Evolutionary conservation across 225 moss, liverwort and hornwort genomes (phyloP).

Genomic region (Asterella californica): DNA sequence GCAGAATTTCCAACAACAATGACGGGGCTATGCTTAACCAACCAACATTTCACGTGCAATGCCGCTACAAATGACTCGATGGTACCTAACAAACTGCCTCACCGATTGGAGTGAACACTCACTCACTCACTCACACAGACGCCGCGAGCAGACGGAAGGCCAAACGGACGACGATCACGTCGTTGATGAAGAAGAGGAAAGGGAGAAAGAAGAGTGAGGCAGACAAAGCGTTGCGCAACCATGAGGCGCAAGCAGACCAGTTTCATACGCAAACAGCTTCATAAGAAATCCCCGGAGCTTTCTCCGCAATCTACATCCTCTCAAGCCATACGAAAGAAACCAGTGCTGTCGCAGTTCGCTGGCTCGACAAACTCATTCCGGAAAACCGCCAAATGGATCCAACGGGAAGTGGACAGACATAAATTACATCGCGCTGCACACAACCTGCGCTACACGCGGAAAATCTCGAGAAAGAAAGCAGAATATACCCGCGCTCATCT

Average conservation of each 20-base stretch:
- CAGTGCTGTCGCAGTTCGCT: background rate
- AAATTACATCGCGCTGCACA: background rate
- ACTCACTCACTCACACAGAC: background rate
- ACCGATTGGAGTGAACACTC: background rate
- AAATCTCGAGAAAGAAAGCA: background rate
- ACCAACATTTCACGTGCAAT: background rate
- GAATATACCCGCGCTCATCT: background rate
- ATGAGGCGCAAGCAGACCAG: background rate
- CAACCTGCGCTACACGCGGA: background rate
- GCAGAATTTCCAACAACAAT: background rate
- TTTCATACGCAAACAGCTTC: background rate
- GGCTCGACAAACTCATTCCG: background rate
- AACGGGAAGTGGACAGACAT: background rate
- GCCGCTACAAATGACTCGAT: background rate
- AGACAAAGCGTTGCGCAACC: background rate
- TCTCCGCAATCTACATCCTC: background rate
- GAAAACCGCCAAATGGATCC: background rate
- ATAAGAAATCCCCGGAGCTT: background rate
- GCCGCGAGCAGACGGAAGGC: background rate
- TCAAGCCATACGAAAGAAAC: background rate
- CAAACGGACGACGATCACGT: background rate
- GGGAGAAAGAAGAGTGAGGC: background rate
- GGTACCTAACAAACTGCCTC: background rate
- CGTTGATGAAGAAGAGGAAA: background rate
- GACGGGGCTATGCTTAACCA: background rate